Evolutionary conservation across 371 early-diverging fungal genomes (phyloP).

Genomic region (Zychaea mexicana): DNA sequence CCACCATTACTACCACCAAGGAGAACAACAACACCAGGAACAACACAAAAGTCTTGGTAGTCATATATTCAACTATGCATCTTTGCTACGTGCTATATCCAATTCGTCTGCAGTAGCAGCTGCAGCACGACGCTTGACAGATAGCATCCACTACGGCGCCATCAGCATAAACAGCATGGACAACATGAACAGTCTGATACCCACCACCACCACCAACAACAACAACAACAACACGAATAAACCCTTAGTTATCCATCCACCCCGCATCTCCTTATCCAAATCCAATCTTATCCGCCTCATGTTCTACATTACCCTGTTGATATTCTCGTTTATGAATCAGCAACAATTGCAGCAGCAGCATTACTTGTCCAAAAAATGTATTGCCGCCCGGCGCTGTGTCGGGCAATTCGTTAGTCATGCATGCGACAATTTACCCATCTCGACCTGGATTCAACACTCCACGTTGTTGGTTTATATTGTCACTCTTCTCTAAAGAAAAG

Average conservation of each 20-base stretch:
- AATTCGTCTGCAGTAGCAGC: background rate
- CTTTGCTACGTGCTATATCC: background rate
- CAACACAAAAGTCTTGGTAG: background rate
- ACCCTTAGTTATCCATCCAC: background rate
- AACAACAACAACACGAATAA: background rate
- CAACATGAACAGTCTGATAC: background rate
- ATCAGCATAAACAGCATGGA: background rate
- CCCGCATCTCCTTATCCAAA: background rate
- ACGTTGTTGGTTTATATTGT: constrained; percentile 9
- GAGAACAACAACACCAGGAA: background rate
- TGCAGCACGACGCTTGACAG: background rate
- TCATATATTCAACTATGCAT: background rate
- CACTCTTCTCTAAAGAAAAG: constrained; percentile 3
- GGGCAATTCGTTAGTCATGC: constrained; percentile 7
- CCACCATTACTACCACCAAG: background rate
- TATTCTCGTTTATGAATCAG: constrained; percentile 20
- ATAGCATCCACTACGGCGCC: background rate
- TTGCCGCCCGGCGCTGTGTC: constrained; percentile 3
- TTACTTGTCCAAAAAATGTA: background rate
- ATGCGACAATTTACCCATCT: constrained; percentile 6
- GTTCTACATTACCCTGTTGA: constrained; percentile 11
- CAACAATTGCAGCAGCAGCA: background rate
- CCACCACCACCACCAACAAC: too few species aligned
- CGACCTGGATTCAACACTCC: constrained; percentile 16
- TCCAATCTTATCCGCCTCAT: constrained; percentile 8